Conservation (phyloP, 192 early-diverging fungal genomes). For the Coemansia sp. region DNA sequence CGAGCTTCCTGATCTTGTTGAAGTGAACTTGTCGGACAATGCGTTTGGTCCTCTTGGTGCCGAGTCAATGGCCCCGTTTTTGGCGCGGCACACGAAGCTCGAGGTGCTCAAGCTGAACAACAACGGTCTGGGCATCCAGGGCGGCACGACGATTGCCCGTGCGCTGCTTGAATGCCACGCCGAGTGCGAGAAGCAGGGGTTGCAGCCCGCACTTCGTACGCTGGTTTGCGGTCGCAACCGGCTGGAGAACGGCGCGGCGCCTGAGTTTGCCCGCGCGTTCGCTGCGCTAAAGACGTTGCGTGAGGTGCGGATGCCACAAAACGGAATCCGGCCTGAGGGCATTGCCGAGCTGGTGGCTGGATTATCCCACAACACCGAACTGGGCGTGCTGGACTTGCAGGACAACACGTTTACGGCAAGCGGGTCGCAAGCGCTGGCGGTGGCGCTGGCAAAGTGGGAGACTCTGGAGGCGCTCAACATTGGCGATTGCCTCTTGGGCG, state of each 20-base stretch:
- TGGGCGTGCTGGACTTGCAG: conserved; percentile 86
- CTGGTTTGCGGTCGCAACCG: conserved; percentile 93
- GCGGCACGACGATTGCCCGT: conserved; percentile 81
- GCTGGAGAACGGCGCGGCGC: conserved; percentile 80
- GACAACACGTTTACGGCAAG: conserved; percentile 93
- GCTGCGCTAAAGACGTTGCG: conserved; percentile 70
- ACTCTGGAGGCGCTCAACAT: conserved; percentile 77
- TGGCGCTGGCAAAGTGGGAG: conserved; percentile 76
- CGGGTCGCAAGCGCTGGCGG: conserved; percentile 78
- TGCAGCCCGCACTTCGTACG: conserved; percentile 68
- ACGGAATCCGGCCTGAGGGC: conserved; percentile 95
- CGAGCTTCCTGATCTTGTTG: conserved; percentile 75
- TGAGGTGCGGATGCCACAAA: conserved; percentile 92
- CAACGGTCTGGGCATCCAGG: conserved; percentile 92
- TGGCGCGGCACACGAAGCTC: conserved; percentile 77
- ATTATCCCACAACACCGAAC: conserved; percentile 62
- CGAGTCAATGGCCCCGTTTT: conserved; percentile 79
- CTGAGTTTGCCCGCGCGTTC: conserved; percentile 79
- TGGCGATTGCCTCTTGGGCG: conserved; percentile 85
- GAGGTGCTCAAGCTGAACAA: conserved; percentile 92
- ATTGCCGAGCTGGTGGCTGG: conserved; percentile 71
- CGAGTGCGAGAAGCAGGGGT: conserved; percentile 64
- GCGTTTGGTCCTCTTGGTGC: conserved; percentile 98
- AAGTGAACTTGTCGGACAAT: conserved; percentile 89
- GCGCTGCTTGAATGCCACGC: conserved; percentile 78